Base-by-base conservation (phyloP, 139 green algal species). In the Eudorina sp. region DNA sequence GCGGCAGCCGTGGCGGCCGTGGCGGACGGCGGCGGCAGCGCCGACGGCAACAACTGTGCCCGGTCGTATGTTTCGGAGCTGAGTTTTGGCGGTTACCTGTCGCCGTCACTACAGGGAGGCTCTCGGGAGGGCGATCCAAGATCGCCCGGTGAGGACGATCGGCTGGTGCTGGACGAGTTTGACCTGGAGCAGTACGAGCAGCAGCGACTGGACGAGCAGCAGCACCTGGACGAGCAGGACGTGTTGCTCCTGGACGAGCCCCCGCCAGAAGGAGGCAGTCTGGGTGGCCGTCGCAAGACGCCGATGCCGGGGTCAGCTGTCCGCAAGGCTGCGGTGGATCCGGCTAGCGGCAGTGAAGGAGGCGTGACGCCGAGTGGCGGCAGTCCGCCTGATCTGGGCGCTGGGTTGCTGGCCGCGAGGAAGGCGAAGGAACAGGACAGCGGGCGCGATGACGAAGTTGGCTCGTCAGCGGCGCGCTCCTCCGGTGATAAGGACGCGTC, bases 1-100 rank as follows among this genome's bases (percentile, higher is more conserved):
- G 80, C 80, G 4, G 80, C 80, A 0, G 80, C 60, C 29, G 60
- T 77, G 29, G 80, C 60, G 41, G 80, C n/a, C 3, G 77, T 11
- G 43, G 41, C 25, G 81, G 64, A n/a, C 34, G 43, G 45, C 14
- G 45, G 21, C 38, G 29, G 60, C 62, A 46, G 41, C 41, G 34
- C 14, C 4, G 79, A 75, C 21, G 60, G 21, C 43, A 66, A 25
- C 25, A 48, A 64, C 62, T 78, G 81, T 45, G 81, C 81, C 0
- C 43, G 81, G 2, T 69, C 45, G 43, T 87, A 87, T 45, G 45
- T 53, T 18, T 79, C 64, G 21, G 81, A 87, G 66, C 64, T 87
- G n/a, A 79, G 62, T 31, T 87, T 87, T 29, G 81, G 81, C 62
- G 81, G 62, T 21, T 87, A 87, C 25, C 64, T 86, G 51, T 66